Evolutionary conservation across 805 yeast species (phyloP).

Genomic region (Debaryomyces castellii): DNA sequence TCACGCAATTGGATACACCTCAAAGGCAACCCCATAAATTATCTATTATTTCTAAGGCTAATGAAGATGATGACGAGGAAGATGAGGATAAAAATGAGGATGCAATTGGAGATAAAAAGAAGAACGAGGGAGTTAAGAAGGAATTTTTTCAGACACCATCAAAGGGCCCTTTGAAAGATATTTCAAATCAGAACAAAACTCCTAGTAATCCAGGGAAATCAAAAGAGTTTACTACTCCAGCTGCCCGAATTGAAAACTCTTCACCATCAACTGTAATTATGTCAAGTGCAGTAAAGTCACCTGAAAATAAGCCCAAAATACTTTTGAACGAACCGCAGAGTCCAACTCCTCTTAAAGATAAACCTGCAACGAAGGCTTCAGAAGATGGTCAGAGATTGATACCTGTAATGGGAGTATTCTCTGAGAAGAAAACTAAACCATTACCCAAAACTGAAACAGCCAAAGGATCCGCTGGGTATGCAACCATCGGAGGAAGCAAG

Average conservation of each 20-base stretch:
- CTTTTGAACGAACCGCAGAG: conserved; percentile 25
- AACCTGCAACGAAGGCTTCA: conserved; percentile 1
- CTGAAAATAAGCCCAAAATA: conserved; percentile 7
- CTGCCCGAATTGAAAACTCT: conserved; percentile 29
- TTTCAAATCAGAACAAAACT: conserved; percentile 17
- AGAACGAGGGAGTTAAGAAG: conserved; percentile 17
- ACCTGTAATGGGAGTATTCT: conserved; percentile 41
- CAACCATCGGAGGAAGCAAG: conserved; percentile 4
- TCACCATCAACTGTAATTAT: conserved; percentile 45
- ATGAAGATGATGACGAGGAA: conserved; percentile 14
- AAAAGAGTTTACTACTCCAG: conserved; percentile 28
- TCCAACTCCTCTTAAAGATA: conserved; percentile 38
- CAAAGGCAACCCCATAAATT: conserved; percentile 33
- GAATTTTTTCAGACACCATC: conserved; percentile 32
- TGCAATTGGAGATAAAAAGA: conserved; percentile 13
- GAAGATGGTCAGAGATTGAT: conserved; percentile 12
- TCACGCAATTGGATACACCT: conserved; percentile 38
- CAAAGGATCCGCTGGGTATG: conserved; percentile 2
- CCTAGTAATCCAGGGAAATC: conserved; percentile 1
- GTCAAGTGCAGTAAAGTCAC: conserved; percentile 27
- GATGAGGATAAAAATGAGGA: conserved; percentile 11
- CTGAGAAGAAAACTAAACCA: conserved; percentile 20
- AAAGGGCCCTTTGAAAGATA: conserved; percentile 25
- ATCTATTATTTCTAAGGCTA: conserved; percentile 18
- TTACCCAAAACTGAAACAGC: conserved; percentile 2